A percentile compares a stretch with the other conserved stretches of the same genome.
These are phyloP conservation scores for Mimosa bimucronata DNA, from an alignment of 306 rosid species.

Conservation along the genomic window DNA sequence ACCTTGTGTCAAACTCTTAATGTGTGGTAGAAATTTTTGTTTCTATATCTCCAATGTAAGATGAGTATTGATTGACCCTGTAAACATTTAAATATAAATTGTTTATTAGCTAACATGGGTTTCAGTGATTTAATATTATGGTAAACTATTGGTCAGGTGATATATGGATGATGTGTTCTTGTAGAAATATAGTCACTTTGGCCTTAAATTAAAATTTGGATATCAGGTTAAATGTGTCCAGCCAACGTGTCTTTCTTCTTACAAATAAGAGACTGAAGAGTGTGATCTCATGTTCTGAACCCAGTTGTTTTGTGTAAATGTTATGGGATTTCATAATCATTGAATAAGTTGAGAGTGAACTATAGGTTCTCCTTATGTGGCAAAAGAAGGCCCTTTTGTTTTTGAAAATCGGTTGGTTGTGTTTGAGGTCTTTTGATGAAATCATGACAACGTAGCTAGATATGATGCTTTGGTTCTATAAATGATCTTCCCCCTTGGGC, in stretches of 20 bases:
- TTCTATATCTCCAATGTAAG: too few species aligned
- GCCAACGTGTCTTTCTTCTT: neutral
- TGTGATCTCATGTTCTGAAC: neutral
- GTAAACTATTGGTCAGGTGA: neutral
- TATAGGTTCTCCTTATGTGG: too few species aligned
- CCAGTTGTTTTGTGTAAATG: conserved; percentile 5
- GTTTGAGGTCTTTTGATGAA: neutral
- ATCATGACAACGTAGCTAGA: neutral
- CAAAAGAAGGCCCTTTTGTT: neutral
- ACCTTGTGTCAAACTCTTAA: too few species aligned
- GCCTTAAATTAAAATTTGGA: neutral
- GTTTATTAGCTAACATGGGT: too few species aligned
- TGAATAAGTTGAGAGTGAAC: neutral
- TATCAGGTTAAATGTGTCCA: neutral
- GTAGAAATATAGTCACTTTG: neutral
- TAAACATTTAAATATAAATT: too few species aligned
- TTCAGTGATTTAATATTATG: too few species aligned
- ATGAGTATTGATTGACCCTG: too few species aligned
- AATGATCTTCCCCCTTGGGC: neutral
- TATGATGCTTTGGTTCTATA: conserved; percentile 1
- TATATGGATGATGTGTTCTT: neutral
- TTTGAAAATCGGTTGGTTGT: neutral
- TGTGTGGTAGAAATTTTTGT: too few species aligned
- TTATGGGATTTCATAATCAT: neutral
- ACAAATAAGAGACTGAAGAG: neutral